Conservation (phyloP, 768 basidiomycete species). For the Suillus luteus region DNA sequence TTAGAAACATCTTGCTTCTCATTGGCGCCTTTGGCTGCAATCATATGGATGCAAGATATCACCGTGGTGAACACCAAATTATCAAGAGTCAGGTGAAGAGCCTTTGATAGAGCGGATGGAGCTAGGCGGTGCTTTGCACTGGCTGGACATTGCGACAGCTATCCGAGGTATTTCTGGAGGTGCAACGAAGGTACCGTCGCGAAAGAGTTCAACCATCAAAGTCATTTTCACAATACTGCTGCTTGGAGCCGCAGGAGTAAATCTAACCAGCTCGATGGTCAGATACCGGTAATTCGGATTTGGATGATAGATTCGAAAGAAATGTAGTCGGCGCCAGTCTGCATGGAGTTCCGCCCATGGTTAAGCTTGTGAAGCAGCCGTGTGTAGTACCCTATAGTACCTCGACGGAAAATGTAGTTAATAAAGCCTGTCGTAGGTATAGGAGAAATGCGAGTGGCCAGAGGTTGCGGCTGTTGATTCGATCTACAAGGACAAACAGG, state of each 20-base stretch:
- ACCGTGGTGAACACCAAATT: too few species aligned
- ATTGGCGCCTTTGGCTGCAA: neutral
- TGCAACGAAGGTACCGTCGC: slow-evolving; percentile 28
- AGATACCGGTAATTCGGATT: slow-evolving; percentile 5
- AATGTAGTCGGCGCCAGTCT: neutral
- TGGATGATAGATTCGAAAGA: neutral
- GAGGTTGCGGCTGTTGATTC: slow-evolving; percentile 39
- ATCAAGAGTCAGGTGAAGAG: slow-evolving; percentile 34
- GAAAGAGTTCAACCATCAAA: slow-evolving; percentile 19
- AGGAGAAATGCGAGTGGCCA: slow-evolving; percentile 21
- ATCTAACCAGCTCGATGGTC: slow-evolving; percentile 15
- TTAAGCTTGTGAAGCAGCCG: slow-evolving; percentile 3
- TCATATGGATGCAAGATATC: slow-evolving; percentile 25
- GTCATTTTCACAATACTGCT: neutral
- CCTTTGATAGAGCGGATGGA: slow-evolving; percentile 14
- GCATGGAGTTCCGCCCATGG: neutral
- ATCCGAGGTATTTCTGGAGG: slow-evolving; percentile 27
- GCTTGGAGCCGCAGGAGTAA: slow-evolving; percentile 12
- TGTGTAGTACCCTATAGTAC: slow-evolving; percentile 17
- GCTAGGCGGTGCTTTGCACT: neutral
- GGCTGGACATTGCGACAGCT: neutral
- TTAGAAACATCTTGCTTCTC: too few species aligned
- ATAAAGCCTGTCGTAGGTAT: slow-evolving; percentile 12
- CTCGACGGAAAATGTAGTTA: slow-evolving; percentile 19
- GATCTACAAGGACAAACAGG: slow-evolving; percentile 76